Evolutionary conservation across 176 grass and related monocot genomes (phyloP), one percentile per base, ranked within the genome.

Genomic region (Oryza glaberrima): DNA sequence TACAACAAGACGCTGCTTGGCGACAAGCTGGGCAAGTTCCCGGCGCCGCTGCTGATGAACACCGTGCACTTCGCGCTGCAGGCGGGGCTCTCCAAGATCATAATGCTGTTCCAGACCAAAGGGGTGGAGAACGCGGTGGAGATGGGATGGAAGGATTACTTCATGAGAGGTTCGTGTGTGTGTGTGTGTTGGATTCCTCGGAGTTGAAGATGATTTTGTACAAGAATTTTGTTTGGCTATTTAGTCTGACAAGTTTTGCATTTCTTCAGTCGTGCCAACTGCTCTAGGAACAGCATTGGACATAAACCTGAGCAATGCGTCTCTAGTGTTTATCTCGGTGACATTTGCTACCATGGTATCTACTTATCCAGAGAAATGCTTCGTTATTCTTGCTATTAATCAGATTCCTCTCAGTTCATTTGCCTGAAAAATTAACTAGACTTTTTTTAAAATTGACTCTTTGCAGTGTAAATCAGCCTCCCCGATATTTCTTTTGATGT

Each of bases 391-490:
- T 36, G 11, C 6, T 77, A 81, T 63, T 77, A 23, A 30, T 45
- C 40, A 10, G 70, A 41, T 52, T 30, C 35, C 61, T 49, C 19
- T 74, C 28, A 16, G 65, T 76, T 88, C 45, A 41, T n/a, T 35
- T 88, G 47, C 69, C 54, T 86, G 34, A 71, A 6, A 73, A 26
- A 19, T 78, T 77, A 46, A 81, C 69, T 67, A 67, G 49, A 64
- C 75, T 87, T 70, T 70, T 47, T 38, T 38, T 4, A 11, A n/a
- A 38, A 66, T 20, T 28, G 9, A 78, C 89, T 64, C 79, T 88
- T 64, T 92, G 86, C 94, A 99, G 97, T 99, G 97, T 90, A 99
- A 99, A 99, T 99, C 97, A 65, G 97, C 94, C 41, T 92, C 97
- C 8, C 97, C 97, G 4, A 92, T 99, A 72, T 99, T 99, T 73